A percentile compares a stretch with the other conserved stretches of the same genome.
Conservation (phyloP, 1,139 yeast species). For the Meyerozyma carpophila region DNA sequence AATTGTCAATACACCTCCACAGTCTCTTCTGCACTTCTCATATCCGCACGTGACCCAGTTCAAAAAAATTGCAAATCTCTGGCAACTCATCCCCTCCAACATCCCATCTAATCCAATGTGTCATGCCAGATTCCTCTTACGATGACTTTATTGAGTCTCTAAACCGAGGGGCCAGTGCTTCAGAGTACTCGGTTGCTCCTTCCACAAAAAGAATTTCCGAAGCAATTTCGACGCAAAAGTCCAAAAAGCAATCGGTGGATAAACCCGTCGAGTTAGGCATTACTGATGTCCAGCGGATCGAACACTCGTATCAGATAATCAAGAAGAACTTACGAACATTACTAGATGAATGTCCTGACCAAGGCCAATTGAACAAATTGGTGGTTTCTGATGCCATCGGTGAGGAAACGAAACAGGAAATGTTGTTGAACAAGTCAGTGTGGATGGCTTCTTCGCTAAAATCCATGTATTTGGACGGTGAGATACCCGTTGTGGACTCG, state of each 20-base stretch:
- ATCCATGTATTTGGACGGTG: slow-evolving; percentile 5
- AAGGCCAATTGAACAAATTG: slow-evolving; percentile 3
- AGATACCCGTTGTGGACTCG: slow-evolving; percentile 8
- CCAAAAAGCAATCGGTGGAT: neutral
- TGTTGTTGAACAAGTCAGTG: slow-evolving; percentile 6
- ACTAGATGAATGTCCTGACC: slow-evolving; percentile 9
- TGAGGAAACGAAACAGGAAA: slow-evolving; percentile 6
- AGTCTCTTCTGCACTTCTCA: neutral
- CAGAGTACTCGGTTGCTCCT: neutral
- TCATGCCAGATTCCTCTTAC: slow-evolving; percentile 1
- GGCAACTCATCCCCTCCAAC: too few relatives aligned
- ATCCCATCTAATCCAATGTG: neutral
- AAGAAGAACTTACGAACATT: slow-evolving; percentile 9
- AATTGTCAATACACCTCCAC: neutral
- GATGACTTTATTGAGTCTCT: neutral
- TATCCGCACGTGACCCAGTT: neutral
- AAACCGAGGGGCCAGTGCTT: neutral
- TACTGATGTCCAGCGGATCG: slow-evolving; percentile 10
- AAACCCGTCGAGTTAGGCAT: neutral
- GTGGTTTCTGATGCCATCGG: slow-evolving; percentile 4
- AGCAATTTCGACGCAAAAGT: neutral
- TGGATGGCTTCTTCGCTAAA: slow-evolving; percentile 8
- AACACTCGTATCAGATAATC: slow-evolving; percentile 9
- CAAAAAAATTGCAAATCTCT: neutral
- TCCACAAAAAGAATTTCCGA: neutral